phyloP scores from a whole-genome alignment of 805 yeast species.

The Ogataea corticis region DNA sequence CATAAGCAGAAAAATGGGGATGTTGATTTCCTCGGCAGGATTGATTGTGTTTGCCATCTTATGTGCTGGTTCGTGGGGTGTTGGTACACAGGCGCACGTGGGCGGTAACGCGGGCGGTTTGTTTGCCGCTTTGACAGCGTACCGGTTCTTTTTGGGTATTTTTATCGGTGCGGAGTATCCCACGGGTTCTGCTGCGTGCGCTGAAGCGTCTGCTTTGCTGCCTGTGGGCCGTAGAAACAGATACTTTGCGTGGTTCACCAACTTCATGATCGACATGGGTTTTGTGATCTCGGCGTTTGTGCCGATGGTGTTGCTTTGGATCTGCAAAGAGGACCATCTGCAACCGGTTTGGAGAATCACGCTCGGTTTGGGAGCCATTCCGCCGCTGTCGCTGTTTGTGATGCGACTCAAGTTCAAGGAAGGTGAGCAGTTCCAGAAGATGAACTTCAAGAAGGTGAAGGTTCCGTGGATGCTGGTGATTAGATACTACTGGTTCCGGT shows the following conservation, averaged over 20 bases:
- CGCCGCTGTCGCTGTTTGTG: constrained; percentile 76
- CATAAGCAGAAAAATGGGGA: constrained; percentile 77
- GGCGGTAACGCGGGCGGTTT: constrained; percentile 68
- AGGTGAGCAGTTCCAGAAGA: constrained; percentile 67
- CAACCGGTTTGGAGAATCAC: constrained; percentile 90
- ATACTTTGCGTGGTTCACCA: constrained; percentile 87
- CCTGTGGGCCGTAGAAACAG: constrained; percentile 86
- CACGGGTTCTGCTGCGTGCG: constrained; percentile 88
- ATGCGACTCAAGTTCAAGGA: constrained; percentile 76
- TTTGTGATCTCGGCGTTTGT: constrained; percentile 83
- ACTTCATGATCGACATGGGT: constrained; percentile 83
- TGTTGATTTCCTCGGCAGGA: constrained; percentile 75
- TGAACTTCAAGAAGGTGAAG: constrained; percentile 61
- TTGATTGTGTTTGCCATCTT: constrained; percentile 77
- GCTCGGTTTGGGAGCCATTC: constrained; percentile 85
- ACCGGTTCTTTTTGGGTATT: constrained; percentile 84
- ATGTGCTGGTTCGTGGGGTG: constrained; percentile 88
- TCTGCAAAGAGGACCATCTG: constrained; percentile 68
- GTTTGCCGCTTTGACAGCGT: constrained; percentile 79
- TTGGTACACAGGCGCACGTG: constrained; percentile 36
- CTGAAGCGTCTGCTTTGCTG: constrained; percentile 80
- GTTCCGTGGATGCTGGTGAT: constrained; percentile 70
- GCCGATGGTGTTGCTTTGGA: constrained; percentile 84
- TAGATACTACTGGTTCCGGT: constrained; percentile 84
- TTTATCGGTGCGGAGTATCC: constrained; percentile 97